phyloP scores from a whole-genome alignment of 805 yeast genomes.

The Metschnikowia baotianmanensis region DNA sequence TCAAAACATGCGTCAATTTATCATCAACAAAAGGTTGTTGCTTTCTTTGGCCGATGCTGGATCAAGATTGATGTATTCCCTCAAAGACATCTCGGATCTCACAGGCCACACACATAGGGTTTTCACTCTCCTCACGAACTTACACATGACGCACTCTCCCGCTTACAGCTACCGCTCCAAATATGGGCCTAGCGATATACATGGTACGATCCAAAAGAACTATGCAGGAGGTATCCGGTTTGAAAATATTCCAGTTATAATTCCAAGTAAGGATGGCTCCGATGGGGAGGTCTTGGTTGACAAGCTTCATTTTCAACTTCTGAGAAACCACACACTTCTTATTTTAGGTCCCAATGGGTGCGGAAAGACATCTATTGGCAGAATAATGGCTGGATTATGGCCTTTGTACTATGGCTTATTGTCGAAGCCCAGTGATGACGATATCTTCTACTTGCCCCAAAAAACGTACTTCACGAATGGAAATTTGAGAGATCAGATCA shows the following conservation, averaged over 20 bases:
- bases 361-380: slow-evolving; percentile 84
- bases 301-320: slow-evolving; percentile 59
- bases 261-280: slow-evolving; percentile 65
- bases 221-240: slow-evolving; percentile 73
- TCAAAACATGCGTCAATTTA: slow-evolving; percentile 78
- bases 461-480: slow-evolving; percentile 81
- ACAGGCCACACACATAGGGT: slow-evolving; percentile 90
- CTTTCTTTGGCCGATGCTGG: slow-evolving; percentile 94
- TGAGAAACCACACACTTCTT: slow-evolving; percentile 62
- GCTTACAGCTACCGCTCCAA: slow-evolving; percentile 50
- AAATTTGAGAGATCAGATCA: slow-evolving; percentile 85
- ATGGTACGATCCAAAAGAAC: slow-evolving; percentile 77
- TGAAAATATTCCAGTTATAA: slow-evolving; percentile 77
- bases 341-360: slow-evolving; percentile 86
- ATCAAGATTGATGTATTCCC: slow-evolving; percentile 88
- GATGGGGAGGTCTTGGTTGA: slow-evolving; percentile 59
- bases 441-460: slow-evolving; percentile 80
- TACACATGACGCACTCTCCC: slow-evolving; percentile 79
- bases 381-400: slow-evolving; percentile 88
- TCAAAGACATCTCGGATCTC: slow-evolving; percentile 85
- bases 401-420: slow-evolving; percentile 82
- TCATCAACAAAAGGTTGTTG: slow-evolving; percentile 87
- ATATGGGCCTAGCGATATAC: slow-evolving; percentile 49
- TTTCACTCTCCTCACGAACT: slow-evolving; percentile 66
- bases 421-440: slow-evolving; percentile 69